Base-by-base conservation (phyloP, 2,329 filamentous ascomycete species). In the Pestalotiopsis sp. region DNA sequence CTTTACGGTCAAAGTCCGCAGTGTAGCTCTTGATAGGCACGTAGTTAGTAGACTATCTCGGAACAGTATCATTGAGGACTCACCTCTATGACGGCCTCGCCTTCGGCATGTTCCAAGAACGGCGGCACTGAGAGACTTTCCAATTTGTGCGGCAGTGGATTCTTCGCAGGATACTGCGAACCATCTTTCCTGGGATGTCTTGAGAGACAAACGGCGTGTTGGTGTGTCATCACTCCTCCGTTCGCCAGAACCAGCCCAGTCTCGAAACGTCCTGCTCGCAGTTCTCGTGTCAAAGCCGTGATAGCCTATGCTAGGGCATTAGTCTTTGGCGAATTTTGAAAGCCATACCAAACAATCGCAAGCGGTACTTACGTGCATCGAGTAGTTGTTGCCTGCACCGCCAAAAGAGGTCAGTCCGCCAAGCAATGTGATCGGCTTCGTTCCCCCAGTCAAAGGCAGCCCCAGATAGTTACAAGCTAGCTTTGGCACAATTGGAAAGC, bases 371-470 rank as follows among this genome's bases (percentile, higher is more conserved):
- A 81, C 86, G 81, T 92, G 90, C 85, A 92, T 89, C 0, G 88
- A 90, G 69, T 92, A 92, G 67, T 92, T 92, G 71, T 92, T 92
- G 0, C 90, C 90, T 5, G 91, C 90, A 0, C 90, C 91, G 0
- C 91, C 90, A 69, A 92, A 92, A 0, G 86, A 90, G 4, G 90
- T 92, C 66, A 93, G 74, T 0, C 90, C 90, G 0, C 90, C 90
- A 0, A 92, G 81, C 0, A 92, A 77, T 0, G 89, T 91, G 23
- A 91, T 83, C 0, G 87, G 84, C 70, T 87, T 90, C 2, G 77
- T 38, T 1, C 81, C 74, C 1, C 81, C 76, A 0, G 77, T 77
- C 0, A 87, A 79, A 0, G 86, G 81, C 1, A 92, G 74, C 0
- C 20, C 38, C 3, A 63, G n/a, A 38, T 45, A 38, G 12, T 12